phyloP scores from a whole-genome alignment of 2,329 filamentous ascomycete genomes.

The Colletotrichum spinosum region DNA sequence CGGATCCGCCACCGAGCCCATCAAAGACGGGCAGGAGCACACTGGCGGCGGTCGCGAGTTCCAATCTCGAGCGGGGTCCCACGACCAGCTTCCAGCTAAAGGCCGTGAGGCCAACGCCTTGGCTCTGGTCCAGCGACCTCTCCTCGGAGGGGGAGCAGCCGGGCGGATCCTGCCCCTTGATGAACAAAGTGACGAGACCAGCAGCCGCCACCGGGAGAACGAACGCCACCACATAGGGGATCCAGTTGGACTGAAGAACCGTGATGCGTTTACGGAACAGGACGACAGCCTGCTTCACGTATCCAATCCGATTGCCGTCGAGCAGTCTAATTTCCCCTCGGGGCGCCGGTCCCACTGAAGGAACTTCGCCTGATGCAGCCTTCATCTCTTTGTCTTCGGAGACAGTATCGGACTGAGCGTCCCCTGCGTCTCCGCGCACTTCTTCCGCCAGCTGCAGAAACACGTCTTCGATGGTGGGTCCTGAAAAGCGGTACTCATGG shows the following conservation, averaged over 20 bases:
- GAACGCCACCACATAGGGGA: slow-evolving; percentile 81
- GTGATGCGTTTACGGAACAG: slow-evolving; percentile 83
- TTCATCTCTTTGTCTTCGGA: slow-evolving; percentile 43
- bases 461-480: slow-evolving; percentile 92
- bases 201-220: slow-evolving; percentile 83
- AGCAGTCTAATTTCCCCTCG: slow-evolving; percentile 65
- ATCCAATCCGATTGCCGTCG: slow-evolving; percentile 77
- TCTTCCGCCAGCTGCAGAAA: slow-evolving; percentile 90
- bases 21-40: slow-evolving; percentile 54
- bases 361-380: slow-evolving; percentile 27
- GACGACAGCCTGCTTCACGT: slow-evolving; percentile 76
- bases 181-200: slow-evolving; percentile 81
- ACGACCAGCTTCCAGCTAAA: slow-evolving; percentile 51
- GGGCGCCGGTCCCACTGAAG: slow-evolving; percentile 1
- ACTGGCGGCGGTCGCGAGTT: slow-evolving; percentile 27
- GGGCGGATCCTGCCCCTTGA: slow-evolving; percentile 66
- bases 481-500: slow-evolving; percentile 84
- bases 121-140: slow-evolving; percentile 53
- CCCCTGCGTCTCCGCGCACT: slow-evolving; percentile 59
- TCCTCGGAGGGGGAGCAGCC: slow-evolving; percentile 65
- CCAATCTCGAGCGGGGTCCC: slow-evolving; percentile 51
- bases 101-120: slow-evolving; percentile 52
- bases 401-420: background rate
- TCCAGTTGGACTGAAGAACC: slow-evolving; percentile 81
- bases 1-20: slow-evolving; percentile 36